Evolutionary conservation across 2,329 filamentous ascomycete genomes (phyloP).

Genomic region (Penicillium sp.): DNA sequence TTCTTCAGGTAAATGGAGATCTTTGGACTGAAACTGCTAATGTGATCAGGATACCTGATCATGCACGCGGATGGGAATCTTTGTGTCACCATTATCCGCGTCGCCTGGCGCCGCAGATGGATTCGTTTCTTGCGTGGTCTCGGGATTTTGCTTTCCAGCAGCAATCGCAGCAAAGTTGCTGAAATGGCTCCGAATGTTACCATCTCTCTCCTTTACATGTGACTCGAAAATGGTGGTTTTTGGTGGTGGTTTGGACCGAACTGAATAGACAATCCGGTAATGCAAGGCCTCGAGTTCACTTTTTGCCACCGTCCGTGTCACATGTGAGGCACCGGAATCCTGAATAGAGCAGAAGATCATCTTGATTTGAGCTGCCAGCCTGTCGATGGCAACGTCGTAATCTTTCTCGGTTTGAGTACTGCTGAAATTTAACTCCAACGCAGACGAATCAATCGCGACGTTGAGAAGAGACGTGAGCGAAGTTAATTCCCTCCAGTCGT

Average conservation of each 20-base stretch:
- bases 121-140: not conserved
- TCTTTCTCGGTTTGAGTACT: slow-evolving; percentile 40
- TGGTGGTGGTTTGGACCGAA: slow-evolving; percentile 62
- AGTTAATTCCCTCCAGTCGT: slow-evolving; percentile 66
- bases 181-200: slow-evolving; percentile 15
- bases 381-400: slow-evolving; percentile 73
- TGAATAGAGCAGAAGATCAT: slow-evolving; percentile 61
- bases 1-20: not conserved
- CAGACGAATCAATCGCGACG: slow-evolving; percentile 68
- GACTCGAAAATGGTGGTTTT: slow-evolving; percentile 47
- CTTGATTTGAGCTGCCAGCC: slow-evolving; percentile 60
- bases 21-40: not conserved
- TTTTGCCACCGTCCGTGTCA: slow-evolving; percentile 74
- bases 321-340: slow-evolving; percentile 69
- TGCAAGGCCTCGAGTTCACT: slow-evolving; percentile 70
- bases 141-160: not conserved
- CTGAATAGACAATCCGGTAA: slow-evolving; percentile 67
- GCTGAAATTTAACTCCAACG: slow-evolving; percentile 31
- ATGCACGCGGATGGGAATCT: slow-evolving; percentile 11
- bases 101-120: not conserved
- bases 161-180: not conserved
- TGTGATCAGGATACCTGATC: not conserved
- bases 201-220: slow-evolving; percentile 13
- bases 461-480: slow-evolving; percentile 69
- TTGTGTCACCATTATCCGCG: not conserved